Evolutionary conservation across 768 basidiomycete genomes (phyloP).

Genomic region (Tylopilus cervinicoccineus): DNA sequence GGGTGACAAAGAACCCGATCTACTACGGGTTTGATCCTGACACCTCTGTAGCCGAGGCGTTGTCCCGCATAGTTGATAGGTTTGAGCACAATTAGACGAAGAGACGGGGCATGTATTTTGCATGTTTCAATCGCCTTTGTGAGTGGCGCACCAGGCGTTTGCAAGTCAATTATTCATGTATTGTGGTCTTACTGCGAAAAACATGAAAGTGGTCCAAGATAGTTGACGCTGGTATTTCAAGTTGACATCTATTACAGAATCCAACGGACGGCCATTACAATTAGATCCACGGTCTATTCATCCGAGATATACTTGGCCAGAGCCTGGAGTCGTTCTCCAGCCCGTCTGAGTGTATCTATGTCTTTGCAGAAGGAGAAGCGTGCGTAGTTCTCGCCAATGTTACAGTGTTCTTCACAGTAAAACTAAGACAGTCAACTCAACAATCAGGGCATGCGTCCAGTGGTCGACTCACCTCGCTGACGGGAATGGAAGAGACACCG

Average conservation of each 20-base stretch:
- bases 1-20: constrained; percentile 74
- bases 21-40: constrained; percentile 66
- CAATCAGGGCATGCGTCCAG: neutral
- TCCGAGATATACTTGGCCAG: constrained; percentile 60
- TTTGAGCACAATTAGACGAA: constrained; percentile 22
- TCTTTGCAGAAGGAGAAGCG: constrained; percentile 98
- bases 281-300: neutral
- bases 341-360: constrained; percentile 71
- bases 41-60: constrained; percentile 42
- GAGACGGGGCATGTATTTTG: neutral
- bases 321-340: constrained; percentile 76
- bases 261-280: neutral
- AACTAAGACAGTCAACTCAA: constrained; percentile 50
- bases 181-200: neutral
- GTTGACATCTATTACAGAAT: neutral
- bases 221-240: neutral
- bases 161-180: neutral
- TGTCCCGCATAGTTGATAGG: constrained; percentile 70
- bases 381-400: constrained; percentile 81
- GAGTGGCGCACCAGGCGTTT: neutral
- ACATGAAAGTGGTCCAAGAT: too few relatives aligned
- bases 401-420: constrained; percentile 83
- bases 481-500: constrained; percentile 90
- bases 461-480: constrained; percentile 74
- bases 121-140: neutral